Conservation (phyloP, 192 early-diverging fungal genomes). For the Linnemannia zychae region DNA sequence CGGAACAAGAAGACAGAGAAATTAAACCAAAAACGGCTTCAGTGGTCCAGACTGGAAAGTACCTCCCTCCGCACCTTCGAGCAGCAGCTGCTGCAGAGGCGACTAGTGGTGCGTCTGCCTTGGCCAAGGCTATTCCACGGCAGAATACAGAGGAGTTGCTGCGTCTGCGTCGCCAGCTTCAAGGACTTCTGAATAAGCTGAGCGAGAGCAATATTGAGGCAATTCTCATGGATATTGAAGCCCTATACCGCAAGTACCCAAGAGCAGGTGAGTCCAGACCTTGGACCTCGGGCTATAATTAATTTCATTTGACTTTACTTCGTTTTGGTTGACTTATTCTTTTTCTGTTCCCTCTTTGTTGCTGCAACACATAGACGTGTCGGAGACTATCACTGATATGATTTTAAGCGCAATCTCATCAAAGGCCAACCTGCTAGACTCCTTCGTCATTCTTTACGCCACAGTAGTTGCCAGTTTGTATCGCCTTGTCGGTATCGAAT, state of each 20-base stretch:
- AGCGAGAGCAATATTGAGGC: slow-evolving; percentile 94
- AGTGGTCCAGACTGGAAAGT: slow-evolving; percentile 64
- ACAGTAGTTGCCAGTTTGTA: slow-evolving; percentile 86
- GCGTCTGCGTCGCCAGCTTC: slow-evolving; percentile 83
- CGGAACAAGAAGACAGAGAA: slow-evolving; percentile 12
- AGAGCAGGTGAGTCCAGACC: slow-evolving; percentile 67
- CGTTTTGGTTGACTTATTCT: not conserved
- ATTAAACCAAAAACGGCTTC: slow-evolving; percentile 1
- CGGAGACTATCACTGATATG: slow-evolving; percentile 83
- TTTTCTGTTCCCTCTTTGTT: not conserved
- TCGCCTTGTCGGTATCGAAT: slow-evolving; percentile 87
- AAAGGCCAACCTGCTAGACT: slow-evolving; percentile 90
- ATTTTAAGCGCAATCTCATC: slow-evolving; percentile 84
- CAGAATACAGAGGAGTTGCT: slow-evolving; percentile 77
- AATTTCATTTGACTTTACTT: slow-evolving; percentile 8
- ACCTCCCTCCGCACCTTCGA: slow-evolving; percentile 93
- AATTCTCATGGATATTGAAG: slow-evolving; percentile 86
- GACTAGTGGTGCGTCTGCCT: slow-evolving; percentile 34
- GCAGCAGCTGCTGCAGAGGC: slow-evolving; percentile 52
- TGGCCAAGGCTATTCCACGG: slow-evolving; percentile 49
- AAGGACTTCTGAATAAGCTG: slow-evolving; percentile 77
- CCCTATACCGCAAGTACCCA: slow-evolving; percentile 76
- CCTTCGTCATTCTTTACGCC: slow-evolving; percentile 92
- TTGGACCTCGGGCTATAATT: not conserved
- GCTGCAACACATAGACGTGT: slow-evolving; percentile 74